Base-by-base conservation (phyloP, 2,329 filamentous ascomycete genomes). In the Periconia sp. region DNA sequence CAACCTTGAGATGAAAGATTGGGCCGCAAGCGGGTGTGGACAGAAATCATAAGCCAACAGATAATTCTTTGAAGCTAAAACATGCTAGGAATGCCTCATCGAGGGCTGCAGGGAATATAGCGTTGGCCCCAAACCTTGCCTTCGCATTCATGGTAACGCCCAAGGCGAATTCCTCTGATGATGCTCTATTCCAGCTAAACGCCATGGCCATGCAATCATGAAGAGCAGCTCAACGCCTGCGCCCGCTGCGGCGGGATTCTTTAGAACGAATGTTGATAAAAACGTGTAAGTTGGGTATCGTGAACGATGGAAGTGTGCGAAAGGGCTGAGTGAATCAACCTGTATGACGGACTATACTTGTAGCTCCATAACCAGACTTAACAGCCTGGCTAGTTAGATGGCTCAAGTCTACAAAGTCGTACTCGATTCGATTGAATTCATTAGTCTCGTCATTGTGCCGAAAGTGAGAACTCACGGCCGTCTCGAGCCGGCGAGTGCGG, bases 271-370 rank as follows among this genome's bases (percentile, higher is more conserved):
- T 23, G 40, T 46, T 25, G 9, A 42, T 7, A 39, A 40, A n/a
- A 39, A 46, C 23, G 35, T 40, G 36, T 31, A 36, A 40, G 19
- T 33, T 43, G 49, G 54, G 52, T 58, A 58, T 58, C 54, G 47
- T 50, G 19, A 45, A 46, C n/a, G 40, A 44, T 35, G 36, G 46
- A 28, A 28, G 5, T 5, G 25, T 28, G 11, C 5, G 5, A 28
- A 12, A 28, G 25, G 5, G 15, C 12, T 11, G 10, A 11, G 13
- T 30, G 7, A 7, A 9, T 9, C 13, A 15, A 9, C 10, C 9
- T 16, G 19, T 10, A 8, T 16, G 18, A 12, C 17, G 19, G 12
- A 19, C 18, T 17, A 17, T 8, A 19, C 23, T n/a, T 22, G 17
- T n/a, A 9, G 31, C 9, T 22, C 5, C 16, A 19, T 17, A 21